Evolutionary conservation across 2,329 filamentous ascomycete species (phyloP).

Genomic region (Aureobasidium lini): DNA sequence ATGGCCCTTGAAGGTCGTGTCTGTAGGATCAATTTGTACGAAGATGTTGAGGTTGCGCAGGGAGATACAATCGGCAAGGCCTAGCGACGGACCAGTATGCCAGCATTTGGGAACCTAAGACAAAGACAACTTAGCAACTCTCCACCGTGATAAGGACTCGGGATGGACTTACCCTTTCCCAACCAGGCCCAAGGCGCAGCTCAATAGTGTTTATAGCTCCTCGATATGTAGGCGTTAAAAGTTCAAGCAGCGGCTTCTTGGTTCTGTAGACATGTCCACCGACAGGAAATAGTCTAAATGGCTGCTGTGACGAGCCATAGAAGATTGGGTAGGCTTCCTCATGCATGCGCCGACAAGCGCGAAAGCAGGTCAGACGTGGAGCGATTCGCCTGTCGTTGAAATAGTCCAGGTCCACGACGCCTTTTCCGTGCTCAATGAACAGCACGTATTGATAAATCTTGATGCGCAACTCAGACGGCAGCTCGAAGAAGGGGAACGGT

Average conservation of each 20-base stretch:
- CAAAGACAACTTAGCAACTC: background rate
- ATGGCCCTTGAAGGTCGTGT: slow-evolving; percentile 60
- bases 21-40: slow-evolving; percentile 62
- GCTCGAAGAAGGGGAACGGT: slow-evolving; percentile 57
- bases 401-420: slow-evolving; percentile 56
- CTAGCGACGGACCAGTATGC: slow-evolving; percentile 58
- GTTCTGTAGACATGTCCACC: slow-evolving; percentile 62
- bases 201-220: slow-evolving; percentile 56
- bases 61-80: slow-evolving; percentile 54
- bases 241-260: slow-evolving; percentile 62
- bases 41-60: slow-evolving; percentile 55
- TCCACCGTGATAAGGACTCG: background rate
- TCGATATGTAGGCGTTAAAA: slow-evolving; percentile 55
- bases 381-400: slow-evolving; percentile 57
- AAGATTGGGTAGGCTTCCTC: slow-evolving; percentile 58
- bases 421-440: background rate
- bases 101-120: slow-evolving; percentile 56
- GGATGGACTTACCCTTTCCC: slow-evolving; percentile 40
- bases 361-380: slow-evolving; percentile 50
- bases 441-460: slow-evolving; percentile 62
- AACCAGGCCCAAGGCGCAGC: slow-evolving; percentile 65
- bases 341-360: slow-evolving; percentile 54
- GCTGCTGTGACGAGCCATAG: slow-evolving; percentile 48
- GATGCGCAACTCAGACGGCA: slow-evolving; percentile 63
- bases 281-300: slow-evolving; percentile 60